These are phyloP conservation scores for Macroventuria anomochaeta DNA, from an alignment of 2,329 filamentous ascomycete genomes.

Conservation along the genomic window DNA sequence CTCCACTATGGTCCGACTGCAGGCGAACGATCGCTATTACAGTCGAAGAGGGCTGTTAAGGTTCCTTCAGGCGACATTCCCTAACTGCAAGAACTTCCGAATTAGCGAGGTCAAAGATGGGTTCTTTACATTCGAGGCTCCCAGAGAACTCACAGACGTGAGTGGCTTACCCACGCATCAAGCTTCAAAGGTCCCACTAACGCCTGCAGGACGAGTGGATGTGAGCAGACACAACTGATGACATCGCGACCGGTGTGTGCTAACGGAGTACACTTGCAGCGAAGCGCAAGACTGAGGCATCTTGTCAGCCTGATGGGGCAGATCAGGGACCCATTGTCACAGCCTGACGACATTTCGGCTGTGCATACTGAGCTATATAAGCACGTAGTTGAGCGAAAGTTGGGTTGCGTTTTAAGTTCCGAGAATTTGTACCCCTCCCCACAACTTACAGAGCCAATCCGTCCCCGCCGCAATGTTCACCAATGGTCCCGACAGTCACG, in stretches of 20 bases:
- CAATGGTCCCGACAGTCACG: no score
- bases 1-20: no score
- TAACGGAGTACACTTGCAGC: neutral
- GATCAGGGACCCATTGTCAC: neutral
- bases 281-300: conserved; percentile 2
- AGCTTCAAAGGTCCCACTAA: neutral
- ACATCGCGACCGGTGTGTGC: neutral
- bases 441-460: no score
- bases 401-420: no score
- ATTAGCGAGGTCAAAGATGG: neutral
- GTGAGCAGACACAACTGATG: neutral
- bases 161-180: neutral
- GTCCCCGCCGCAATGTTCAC: no score
- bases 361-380: neutral
- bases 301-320: neutral
- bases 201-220: neutral
- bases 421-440: no score
- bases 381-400: neutral
- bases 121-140: conserved; percentile 3
- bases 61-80: neutral
- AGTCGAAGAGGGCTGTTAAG: neutral
- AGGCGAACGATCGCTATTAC: no score
- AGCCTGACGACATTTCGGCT: no score
- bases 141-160: neutral
- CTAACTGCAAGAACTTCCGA: conserved; percentile 1